Evolutionary conservation across 371 early-diverging fungal genomes (phyloP), one percentile per base, ranked within the genome.

Genomic region (Mucor sp.): DNA sequence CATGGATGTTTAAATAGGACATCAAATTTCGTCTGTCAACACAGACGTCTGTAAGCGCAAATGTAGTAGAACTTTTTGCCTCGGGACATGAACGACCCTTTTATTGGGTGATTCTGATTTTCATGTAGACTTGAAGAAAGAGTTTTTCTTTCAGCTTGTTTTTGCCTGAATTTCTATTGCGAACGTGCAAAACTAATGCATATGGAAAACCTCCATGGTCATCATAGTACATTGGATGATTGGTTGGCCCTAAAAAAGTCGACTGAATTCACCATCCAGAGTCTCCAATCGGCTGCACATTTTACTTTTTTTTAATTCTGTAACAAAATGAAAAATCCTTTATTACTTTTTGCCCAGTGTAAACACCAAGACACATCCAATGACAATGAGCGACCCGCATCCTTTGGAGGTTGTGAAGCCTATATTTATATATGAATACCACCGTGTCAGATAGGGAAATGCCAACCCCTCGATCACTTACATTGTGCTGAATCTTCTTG

Each of bases 401-500:
- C 79, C 81, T 70, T 86, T 84, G 63, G 70, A 77, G 39, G 70
- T 44, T 59, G 77, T 79, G 58, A 86, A 82, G 41, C 69, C 68
- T 68, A 50, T 30, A 6, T 30, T 4, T 2, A 30, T 30, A 30
- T 30, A 4, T 30, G n/a, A 30, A 30, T 6, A 30, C 30, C 17
- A 50, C 17, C 35, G 37, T 21, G 1, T 6, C 33, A 66, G 21
- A 28, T 2, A 43, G n/a, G n/a, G n/a, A n/a, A 1, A 14, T 17
- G 6, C 5, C 28, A 19, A 11, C 21, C 43, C 8, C 7, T 7
- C 30, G 1, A 23, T 17, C 30, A 80, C 79, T 74, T 69, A 80
- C 93, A 93, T 79, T 93, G 93, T 4, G 83, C 85, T 6, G 74
- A 67, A 59, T 92, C 92, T 43, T 69, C 66, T 9, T 71, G 62